Base-by-base conservation (phyloP, 495 filamentous ascomycete species). In the Daldinia caldariorum region DNA sequence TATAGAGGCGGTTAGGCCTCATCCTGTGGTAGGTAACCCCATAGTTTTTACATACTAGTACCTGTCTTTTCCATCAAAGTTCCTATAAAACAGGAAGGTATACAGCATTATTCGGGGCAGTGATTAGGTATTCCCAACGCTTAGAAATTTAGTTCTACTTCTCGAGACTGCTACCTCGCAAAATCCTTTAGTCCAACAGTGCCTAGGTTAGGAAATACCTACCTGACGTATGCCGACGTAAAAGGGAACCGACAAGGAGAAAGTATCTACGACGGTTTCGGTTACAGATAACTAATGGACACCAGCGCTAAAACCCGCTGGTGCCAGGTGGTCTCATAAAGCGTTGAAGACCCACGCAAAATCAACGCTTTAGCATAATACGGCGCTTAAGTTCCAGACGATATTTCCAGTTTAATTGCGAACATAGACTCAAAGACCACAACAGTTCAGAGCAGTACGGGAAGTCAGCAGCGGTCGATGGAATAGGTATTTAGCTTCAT, bases 401-500 rank as follows among this genome's bases (percentile, higher is more conserved):
- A 67, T 8, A 13, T 31, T 61, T 61, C 57, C 35, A 56, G 12
- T 35, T n/a, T 10, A 7, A 41, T 18, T 63, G 88, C 86, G 68
- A 91, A 91, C 8, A 89, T 92, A 6, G 85, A 89, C 0, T 87
- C 85, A 78, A 90, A 92, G 55, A 91, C 75, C 74, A 90, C 83
- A 80, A 91, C 90, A 66, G 83, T 81, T 12, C 90, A 80, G 12
- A 88, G 90, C 88, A 13, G 92, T 94, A 16, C 95, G 78, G 80
- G 94, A 88, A 88, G 82, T 92, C 82, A 85, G 90, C 89, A 1
- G 91, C 91, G 12, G 91, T 82, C 75, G 43, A 79, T 80, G 66
- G 91, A 91, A 65, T 87, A 91, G 4, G 79, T 76, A 3, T 63
- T 82, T 86, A 18, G 89, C 89, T 10, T 80, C 62, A 18, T 77